Conservation (phyloP, 2,329 filamentous ascomycete species). For the Fusarium nodosum region DNA sequence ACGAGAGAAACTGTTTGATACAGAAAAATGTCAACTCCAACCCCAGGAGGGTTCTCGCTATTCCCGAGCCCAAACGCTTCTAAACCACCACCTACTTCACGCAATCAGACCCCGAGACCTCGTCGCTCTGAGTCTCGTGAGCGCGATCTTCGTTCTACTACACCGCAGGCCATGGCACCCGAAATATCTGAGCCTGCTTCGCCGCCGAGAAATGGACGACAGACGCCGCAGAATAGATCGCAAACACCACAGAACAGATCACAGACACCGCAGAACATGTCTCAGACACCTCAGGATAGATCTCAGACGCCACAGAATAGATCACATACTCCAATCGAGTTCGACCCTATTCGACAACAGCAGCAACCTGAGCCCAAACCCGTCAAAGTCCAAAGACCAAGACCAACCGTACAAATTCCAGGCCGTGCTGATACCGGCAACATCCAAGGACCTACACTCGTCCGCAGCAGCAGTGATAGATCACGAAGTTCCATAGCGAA, state of each 20-base stretch:
- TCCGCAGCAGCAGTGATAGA: constrained; percentile 63
- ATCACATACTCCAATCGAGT: constrained; percentile 54
- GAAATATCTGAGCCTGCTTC: constrained; percentile 44
- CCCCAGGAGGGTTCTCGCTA: constrained; percentile 67
- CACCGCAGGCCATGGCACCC: constrained; percentile 43
- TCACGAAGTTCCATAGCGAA: constrained; percentile 72
- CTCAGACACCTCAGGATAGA: constrained; percentile 48
- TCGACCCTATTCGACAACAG: constrained; percentile 50
- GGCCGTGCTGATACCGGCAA: constrained; percentile 65
- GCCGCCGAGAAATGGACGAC: constrained; percentile 48
- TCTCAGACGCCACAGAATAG: constrained; percentile 29
- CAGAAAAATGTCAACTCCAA: constrained; percentile 57
- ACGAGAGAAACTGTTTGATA: constrained; percentile 39
- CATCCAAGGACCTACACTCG: constrained; percentile 62
- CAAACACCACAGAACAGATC: constrained; percentile 52
- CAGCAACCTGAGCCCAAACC: constrained; percentile 43
- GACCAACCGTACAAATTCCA: constrained; percentile 59
- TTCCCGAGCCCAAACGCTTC: constrained; percentile 65
- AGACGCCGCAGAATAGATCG: constrained; percentile 53
- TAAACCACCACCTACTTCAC: constrained; percentile 48
- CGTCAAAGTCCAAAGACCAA: constrained; percentile 56
- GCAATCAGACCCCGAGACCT: constrained; percentile 59
- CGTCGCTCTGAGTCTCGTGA: constrained; percentile 57
- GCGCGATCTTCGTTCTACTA: constrained; percentile 48
- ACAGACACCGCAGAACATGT: constrained; percentile 53